Evolutionary conservation across 2,329 filamentous ascomycete genomes (phyloP).

Genomic region (Fusarium pseudocircinatum): DNA sequence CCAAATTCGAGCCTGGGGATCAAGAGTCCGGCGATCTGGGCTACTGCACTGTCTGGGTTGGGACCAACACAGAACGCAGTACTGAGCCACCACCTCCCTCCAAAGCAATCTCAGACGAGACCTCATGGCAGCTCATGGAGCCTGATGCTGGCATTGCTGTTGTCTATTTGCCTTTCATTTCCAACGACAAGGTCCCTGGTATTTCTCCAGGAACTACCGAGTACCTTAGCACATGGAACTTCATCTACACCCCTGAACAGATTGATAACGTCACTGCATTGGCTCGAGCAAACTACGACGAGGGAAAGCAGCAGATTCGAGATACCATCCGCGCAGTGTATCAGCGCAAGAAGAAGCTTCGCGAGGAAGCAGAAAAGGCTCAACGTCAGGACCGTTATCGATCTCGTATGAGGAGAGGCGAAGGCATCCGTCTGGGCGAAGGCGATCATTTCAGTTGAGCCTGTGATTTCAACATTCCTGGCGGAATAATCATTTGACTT

Average conservation of each 20-base stretch:
- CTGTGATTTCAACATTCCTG: conserved; percentile 1
- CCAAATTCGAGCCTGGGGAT: conserved; percentile 54
- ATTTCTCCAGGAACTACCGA: conserved; percentile 87
- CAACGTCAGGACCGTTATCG: conserved; percentile 55
- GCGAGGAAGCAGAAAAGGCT: conserved; percentile 63
- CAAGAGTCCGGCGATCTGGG: conserved; percentile 71
- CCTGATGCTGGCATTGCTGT: conserved; percentile 87
- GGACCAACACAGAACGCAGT: conserved; percentile 78
- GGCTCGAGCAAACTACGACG: conserved; percentile 85
- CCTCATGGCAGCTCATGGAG: conserved; percentile 72
- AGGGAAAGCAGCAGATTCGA: conserved; percentile 81
- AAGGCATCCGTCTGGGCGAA: conserved; percentile 66
- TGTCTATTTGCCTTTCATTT: conserved; percentile 88
- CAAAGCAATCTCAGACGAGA: conserved; percentile 68
- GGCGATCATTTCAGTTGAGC: conserved; percentile 71
- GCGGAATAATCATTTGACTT: not conserved
- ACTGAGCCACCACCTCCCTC: conserved; percentile 61
- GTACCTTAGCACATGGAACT: conserved; percentile 97
- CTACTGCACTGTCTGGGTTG: conserved; percentile 96
- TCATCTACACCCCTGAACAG: conserved; percentile 91
- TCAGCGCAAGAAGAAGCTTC: conserved; percentile 81
- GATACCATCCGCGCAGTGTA: conserved; percentile 88
- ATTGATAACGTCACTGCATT: conserved; percentile 86
- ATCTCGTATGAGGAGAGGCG: conserved; percentile 59
- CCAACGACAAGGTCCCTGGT: conserved; percentile 80